Conservation (phyloP, 1,284 basidiomycete genomes). For the Mycosarcoma maydis region DNA sequence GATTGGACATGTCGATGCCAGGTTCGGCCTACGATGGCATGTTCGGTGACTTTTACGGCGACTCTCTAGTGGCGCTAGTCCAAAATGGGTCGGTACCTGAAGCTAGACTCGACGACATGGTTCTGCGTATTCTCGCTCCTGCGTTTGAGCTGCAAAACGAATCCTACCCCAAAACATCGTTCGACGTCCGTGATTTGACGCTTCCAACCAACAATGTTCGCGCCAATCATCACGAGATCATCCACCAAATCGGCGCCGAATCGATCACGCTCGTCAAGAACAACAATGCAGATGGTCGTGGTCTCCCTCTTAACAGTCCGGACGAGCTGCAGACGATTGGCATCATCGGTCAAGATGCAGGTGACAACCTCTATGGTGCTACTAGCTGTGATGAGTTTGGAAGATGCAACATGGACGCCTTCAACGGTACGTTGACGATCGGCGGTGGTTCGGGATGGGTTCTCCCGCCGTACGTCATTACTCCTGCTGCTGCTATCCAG, state of each 20-base stretch:
- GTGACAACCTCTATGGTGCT: conserved; percentile 23
- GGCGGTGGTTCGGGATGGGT: conserved; percentile 70
- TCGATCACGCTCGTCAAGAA: conserved; percentile 59
- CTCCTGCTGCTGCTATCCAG: conserved; percentile 39
- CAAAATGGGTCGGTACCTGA: conserved; percentile 76
- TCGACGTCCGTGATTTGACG: conserved; percentile 38
- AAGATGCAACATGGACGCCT: conserved; percentile 25
- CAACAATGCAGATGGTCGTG: conserved; percentile 18
- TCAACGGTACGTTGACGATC: conserved; percentile 51
- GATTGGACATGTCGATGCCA: conserved; percentile 73
- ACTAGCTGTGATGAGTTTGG: conserved; percentile 35
- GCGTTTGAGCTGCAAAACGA: conserved; percentile 51
- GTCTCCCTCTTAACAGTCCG: conserved; percentile 39
- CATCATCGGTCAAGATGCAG: conserved; percentile 43
- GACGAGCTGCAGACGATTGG: conserved; percentile 27
- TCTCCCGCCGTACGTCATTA: conserved; percentile 46
- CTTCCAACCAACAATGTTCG: conserved; percentile 50
- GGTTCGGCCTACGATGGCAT: conserved; percentile 40
- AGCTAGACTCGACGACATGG: conserved; percentile 70
- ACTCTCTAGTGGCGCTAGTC: conserved; percentile 73
- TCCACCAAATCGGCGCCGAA: conserved; percentile 49
- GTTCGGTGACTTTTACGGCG: conserved; percentile 66
- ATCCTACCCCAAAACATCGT: conserved; percentile 34
- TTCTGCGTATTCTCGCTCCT: conserved; percentile 57
- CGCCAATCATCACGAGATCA: conserved; percentile 48